A percentile compares a stretch with the other conserved stretches of the same genome.
Evolutionary conservation across 2,329 filamentous ascomycete species (phyloP).

Genomic region (Diplodia scrobiculata): DNA sequence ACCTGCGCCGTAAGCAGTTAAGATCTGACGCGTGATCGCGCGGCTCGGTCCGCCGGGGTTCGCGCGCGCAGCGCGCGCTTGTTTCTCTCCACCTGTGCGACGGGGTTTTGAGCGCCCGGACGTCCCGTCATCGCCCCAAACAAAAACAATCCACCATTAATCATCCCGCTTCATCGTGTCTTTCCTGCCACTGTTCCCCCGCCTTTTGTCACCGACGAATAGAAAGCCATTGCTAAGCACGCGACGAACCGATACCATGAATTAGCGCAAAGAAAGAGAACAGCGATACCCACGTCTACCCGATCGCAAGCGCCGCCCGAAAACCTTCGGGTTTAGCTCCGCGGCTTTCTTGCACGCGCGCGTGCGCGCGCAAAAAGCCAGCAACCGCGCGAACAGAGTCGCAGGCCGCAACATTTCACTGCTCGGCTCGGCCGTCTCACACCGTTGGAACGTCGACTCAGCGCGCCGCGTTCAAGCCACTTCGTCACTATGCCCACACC

Average conservation of each 20-base stretch:
- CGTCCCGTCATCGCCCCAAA: constrained; percentile 9
- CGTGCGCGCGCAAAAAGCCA: background rate
- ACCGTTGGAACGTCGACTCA: background rate
- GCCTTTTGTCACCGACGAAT: background rate
- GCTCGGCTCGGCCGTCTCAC: background rate
- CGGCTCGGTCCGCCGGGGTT: constrained; percentile 10
- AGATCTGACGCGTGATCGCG: constrained; percentile 16
- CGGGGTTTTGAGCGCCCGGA: background rate
- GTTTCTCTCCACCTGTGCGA: background rate
- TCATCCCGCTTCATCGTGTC: background rate
- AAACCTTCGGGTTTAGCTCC: background rate
- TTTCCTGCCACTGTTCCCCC: background rate
- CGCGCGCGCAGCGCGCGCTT: background rate
- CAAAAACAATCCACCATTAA: constrained; percentile 14
- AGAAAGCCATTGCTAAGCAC: background rate
- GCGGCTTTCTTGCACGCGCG: background rate
- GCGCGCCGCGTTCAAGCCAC: background rate
- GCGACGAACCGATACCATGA: background rate
- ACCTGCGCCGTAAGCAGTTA: constrained; percentile 9
- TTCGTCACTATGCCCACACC: background rate
- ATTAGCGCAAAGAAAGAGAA: background rate
- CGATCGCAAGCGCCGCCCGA: background rate
- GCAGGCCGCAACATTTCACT: background rate
- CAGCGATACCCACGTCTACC: background rate
- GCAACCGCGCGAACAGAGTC: background rate